These are phyloP conservation scores for Salvia hispanica DNA, from an alignment of 257 asterid species.

Conservation along the genomic window DNA sequence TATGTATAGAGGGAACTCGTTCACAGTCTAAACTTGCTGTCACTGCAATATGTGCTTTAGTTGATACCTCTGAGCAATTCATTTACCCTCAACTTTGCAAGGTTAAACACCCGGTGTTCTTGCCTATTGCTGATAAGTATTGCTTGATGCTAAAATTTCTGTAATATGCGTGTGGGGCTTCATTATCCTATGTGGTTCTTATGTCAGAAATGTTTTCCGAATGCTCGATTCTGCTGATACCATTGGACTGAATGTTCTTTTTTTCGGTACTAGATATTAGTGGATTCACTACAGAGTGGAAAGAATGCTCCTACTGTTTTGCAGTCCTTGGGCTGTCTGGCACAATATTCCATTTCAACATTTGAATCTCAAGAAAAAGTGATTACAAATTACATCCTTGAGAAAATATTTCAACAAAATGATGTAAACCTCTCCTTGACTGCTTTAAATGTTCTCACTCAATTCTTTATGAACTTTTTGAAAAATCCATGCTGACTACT, in stretches of 20 bases:
- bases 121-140: conserved; percentile 19
- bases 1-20: conserved; percentile 78
- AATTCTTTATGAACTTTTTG: conserved; percentile 20
- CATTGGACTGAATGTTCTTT: conserved; percentile 28
- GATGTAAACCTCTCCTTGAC: conserved; percentile 49
- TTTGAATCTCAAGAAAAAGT: conserved; percentile 63
- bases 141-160: conserved; percentile 24
- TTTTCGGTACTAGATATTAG: conserved; percentile 49
- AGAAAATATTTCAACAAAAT: conserved; percentile 62
- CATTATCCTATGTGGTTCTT: conserved; percentile 23
- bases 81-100: conserved; percentile 60
- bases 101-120: conserved; percentile 45
- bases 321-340: conserved; percentile 88
- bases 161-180: conserved; percentile 13
- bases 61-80: conserved; percentile 52
- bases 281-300: conserved; percentile 60
- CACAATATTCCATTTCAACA: conserved; percentile 63
- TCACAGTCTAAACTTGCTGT: conserved; percentile 74
- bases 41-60: conserved; percentile 67
- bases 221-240: conserved; percentile 25
- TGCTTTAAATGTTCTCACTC: conserved; percentile 20
- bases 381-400: conserved; percentile 53
- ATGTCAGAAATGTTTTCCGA: conserved; percentile 16
- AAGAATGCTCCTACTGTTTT: conserved; percentile 65
- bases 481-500: conserved; percentile 13